Evolutionary conservation across 345 rosid species (phyloP).

Genomic region (Hibiscus trionum): DNA sequence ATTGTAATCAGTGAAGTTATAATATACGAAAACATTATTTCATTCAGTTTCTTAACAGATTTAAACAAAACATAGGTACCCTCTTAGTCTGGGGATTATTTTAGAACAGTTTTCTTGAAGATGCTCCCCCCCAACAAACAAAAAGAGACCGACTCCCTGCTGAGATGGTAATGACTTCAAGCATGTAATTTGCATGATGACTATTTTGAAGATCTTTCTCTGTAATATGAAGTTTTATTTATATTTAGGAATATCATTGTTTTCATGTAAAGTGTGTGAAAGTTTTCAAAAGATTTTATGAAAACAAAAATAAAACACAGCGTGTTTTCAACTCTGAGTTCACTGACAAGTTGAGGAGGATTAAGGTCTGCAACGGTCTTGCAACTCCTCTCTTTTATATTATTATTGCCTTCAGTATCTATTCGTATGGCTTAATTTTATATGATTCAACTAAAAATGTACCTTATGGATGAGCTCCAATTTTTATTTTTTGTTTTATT

Average conservation of each 20-base stretch:
- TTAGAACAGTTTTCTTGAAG: no score
- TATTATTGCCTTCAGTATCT: background rate
- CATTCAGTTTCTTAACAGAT: no score
- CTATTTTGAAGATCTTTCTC: background rate
- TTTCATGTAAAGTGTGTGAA: slow-evolving; percentile 56
- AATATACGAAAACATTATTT: no score
- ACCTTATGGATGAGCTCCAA: slow-evolving; percentile 67
- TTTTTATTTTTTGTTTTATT: slow-evolving; percentile 6
- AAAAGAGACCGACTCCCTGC: slow-evolving; percentile 29
- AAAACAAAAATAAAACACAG: slow-evolving; percentile 48
- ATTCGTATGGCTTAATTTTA: background rate
- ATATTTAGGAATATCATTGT: background rate
- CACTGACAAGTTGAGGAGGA: slow-evolving; percentile 85
- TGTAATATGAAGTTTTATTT: background rate
- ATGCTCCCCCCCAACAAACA: no score
- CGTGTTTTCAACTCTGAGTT: slow-evolving; percentile 64
- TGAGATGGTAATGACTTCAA: slow-evolving; percentile 40
- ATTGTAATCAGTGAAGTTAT: no score
- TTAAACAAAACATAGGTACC: no score
- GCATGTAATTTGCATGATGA: background rate
- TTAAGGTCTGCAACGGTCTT: slow-evolving; percentile 49
- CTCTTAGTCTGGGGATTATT: no score
- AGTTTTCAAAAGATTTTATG: slow-evolving; percentile 57
- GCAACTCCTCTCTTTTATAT: background rate
- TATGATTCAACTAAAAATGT: slow-evolving; percentile 31